Conservation (phyloP, 129 eudicot species). For the Deinandra increscens region DNA sequence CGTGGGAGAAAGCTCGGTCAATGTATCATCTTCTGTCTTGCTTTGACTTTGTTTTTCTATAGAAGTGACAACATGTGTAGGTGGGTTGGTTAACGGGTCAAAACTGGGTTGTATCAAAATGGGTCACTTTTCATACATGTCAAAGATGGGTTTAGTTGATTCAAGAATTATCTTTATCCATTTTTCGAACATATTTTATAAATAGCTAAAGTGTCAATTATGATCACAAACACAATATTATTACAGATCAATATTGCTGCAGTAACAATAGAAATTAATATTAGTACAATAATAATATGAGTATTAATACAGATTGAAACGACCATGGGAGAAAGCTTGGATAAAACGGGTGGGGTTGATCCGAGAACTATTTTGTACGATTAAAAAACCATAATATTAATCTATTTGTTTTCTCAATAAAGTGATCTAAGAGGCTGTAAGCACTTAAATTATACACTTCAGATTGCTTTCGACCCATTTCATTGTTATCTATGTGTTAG, state of each 20-base stretch:
- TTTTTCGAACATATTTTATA: background rate
- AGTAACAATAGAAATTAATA: background rate
- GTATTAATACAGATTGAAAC: background rate
- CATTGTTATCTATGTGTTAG: background rate
- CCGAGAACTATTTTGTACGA: background rate
- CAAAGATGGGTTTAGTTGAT: background rate
- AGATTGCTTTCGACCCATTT: background rate
- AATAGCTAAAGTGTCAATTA: background rate
- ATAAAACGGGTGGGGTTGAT: background rate
- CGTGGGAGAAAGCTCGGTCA: slow-evolving; percentile 98
- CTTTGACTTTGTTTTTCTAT: slow-evolving; percentile 17
- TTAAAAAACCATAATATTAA: background rate
- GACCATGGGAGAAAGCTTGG: background rate
- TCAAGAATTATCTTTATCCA: background rate
- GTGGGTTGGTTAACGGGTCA: background rate
- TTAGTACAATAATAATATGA: background rate
- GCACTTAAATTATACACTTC: background rate
- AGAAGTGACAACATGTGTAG: background rate
- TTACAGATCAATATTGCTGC: background rate
- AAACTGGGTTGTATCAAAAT: background rate
- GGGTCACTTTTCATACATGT: background rate
- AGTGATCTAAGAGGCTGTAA: background rate
- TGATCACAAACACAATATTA: background rate
- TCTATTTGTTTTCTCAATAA: background rate
- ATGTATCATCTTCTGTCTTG: slow-evolving; percentile 48